Conservation (phyloP, 345 rosid genomes). For the Theobroma cacao region DNA sequence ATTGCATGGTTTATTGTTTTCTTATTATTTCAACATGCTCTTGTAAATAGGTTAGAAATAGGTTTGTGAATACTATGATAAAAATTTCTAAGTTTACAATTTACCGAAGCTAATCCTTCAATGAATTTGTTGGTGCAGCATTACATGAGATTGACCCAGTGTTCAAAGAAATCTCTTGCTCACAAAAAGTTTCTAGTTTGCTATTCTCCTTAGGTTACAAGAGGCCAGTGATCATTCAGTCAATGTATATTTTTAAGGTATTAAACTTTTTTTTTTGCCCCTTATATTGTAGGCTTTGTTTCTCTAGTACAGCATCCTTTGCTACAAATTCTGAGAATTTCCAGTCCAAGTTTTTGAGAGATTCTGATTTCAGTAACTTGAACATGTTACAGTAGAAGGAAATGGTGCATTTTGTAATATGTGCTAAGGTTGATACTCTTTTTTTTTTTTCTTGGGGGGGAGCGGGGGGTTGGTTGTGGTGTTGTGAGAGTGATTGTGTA, state of each 20-base stretch:
- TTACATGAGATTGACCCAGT: constrained; percentile 81
- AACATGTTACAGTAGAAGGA: background rate
- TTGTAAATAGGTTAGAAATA: constrained; percentile 3
- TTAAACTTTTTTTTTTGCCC: constrained; percentile 1
- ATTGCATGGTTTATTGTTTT: background rate
- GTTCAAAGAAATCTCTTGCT: constrained; percentile 61
- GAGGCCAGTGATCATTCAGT: constrained; percentile 77
- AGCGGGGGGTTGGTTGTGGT: too few relatives aligned
- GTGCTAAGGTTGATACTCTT: background rate
- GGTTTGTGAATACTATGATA: background rate
- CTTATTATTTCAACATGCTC: background rate
- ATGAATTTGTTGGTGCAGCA: constrained; percentile 45
- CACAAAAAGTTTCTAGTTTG: constrained; percentile 58
- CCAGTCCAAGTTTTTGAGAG: background rate
- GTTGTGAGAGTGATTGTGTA: too few relatives aligned
- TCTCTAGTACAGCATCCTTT: background rate
- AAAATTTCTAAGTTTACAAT: background rate
- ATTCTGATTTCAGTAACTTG: background rate
- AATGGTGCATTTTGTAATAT: background rate
- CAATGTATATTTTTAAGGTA: constrained; percentile 97
- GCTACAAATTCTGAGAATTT: background rate
- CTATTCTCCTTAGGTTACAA: constrained; percentile 68
- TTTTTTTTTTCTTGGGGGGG: too few relatives aligned
- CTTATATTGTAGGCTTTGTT: background rate
- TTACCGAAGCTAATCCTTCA: constrained; percentile 3